Conservation (phyloP, 495 filamentous ascomycete species). For the Podospora didyma region DNA sequence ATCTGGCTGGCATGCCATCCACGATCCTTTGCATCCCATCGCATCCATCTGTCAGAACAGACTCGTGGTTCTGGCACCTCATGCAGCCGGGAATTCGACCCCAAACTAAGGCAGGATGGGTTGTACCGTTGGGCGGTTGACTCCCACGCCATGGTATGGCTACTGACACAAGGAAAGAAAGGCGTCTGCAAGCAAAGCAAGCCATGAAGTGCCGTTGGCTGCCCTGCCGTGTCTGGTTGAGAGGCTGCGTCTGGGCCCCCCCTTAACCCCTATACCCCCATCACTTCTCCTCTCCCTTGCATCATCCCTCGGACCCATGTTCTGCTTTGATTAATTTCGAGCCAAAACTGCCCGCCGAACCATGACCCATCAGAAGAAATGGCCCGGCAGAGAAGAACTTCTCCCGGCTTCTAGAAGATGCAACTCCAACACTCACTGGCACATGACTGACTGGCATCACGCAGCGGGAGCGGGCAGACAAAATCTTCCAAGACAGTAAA, state of each 20-base stretch:
- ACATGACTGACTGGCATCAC: too few relatives aligned
- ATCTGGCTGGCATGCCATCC: neutral
- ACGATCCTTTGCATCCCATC: neutral
- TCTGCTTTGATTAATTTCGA: neutral
- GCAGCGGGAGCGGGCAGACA: too few relatives aligned
- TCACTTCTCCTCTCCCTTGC: neutral
- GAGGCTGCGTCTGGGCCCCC: too few relatives aligned
- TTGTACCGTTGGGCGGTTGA: too few relatives aligned
- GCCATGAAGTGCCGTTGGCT: neutral
- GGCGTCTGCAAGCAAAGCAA: neutral
- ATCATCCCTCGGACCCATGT: neutral
- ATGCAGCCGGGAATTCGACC: too few relatives aligned
- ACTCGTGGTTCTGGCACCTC: too few relatives aligned
- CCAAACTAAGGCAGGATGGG: too few relatives aligned
- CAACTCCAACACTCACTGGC: neutral
- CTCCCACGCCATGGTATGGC: neutral
- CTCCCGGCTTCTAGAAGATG: slow-evolving; percentile 12
- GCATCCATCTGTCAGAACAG: neutral
- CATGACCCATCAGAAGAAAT: neutral
- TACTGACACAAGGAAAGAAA: neutral
- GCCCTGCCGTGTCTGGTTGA: neutral
- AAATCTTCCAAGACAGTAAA: too few relatives aligned
- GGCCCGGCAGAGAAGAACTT: slow-evolving; percentile 1
- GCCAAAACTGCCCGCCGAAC: neutral
- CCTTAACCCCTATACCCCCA: neutral